phyloP scores from a whole-genome alignment of 805 yeast genomes.

The Metschnikowia cubensis region DNA sequence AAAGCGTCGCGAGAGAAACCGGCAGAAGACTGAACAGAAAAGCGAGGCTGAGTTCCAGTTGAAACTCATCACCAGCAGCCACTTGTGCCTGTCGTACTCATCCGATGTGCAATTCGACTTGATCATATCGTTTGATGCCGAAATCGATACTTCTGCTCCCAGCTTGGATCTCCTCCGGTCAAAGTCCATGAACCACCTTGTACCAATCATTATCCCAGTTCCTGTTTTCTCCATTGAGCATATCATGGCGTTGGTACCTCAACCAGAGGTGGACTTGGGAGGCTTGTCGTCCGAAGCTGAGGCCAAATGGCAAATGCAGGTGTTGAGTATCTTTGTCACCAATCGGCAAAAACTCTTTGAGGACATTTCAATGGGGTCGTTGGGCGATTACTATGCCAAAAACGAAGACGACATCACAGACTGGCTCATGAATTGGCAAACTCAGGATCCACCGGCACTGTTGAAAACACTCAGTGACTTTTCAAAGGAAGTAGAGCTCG shows the following conservation, averaged over 20 bases:
- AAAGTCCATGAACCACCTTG: slow-evolving; percentile 8
- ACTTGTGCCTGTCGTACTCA: slow-evolving; percentile 13
- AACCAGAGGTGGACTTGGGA: slow-evolving; percentile 20
- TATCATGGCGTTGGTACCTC: slow-evolving; percentile 19
- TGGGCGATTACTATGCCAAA: slow-evolving; percentile 25
- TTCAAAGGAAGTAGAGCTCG: slow-evolving; percentile 18
- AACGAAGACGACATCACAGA: slow-evolving; percentile 21
- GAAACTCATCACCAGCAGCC: slow-evolving; percentile 16
- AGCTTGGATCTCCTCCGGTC: slow-evolving; percentile 33
- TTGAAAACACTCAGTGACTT: slow-evolving; percentile 18
- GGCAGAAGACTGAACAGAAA: not conserved
- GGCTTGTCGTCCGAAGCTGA: slow-evolving; percentile 19
- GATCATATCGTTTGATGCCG: slow-evolving; percentile 36
- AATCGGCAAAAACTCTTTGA: slow-evolving; percentile 27
- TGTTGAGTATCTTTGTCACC: slow-evolving; percentile 27
- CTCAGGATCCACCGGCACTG: slow-evolving; percentile 11
- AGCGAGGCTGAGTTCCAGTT: slow-evolving; percentile 9
- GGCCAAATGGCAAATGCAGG: slow-evolving; percentile 30
- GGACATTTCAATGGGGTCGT: slow-evolving; percentile 16
- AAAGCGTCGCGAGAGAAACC: slow-evolving; percentile 1
- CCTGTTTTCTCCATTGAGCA: slow-evolving; percentile 35
- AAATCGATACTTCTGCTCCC: slow-evolving; percentile 31
- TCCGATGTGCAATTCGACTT: slow-evolving; percentile 21
- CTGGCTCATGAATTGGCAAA: slow-evolving; percentile 29
- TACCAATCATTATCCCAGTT: slow-evolving; percentile 35